These are phyloP conservation scores for Microcos paniculata DNA, from an alignment of 345 rosid genomes.

Conservation along the genomic window DNA sequence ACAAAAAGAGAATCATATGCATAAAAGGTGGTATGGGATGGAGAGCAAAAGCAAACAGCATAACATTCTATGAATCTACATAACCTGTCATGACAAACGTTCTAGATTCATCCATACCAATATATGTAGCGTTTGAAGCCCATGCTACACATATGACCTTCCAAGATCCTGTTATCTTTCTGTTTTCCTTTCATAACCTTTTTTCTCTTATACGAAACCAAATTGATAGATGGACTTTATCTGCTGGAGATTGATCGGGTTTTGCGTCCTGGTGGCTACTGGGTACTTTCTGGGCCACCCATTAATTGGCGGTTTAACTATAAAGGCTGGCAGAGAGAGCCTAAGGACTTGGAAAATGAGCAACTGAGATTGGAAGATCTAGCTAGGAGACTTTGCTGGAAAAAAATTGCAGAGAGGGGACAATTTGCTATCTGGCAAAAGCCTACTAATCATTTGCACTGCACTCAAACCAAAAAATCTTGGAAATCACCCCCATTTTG, in stretches of 20 bases:
- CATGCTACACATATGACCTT: background rate
- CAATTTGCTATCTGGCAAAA: conserved; percentile 64
- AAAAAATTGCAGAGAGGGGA: conserved; percentile 54
- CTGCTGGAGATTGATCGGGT: conserved; percentile 72
- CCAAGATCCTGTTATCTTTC: background rate
- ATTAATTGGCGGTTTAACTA: conserved; percentile 44
- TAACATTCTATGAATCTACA: background rate
- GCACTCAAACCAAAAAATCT: conserved; percentile 38
- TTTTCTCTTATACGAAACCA: background rate
- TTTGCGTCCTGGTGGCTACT: conserved; percentile 67
- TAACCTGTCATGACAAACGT: background rate
- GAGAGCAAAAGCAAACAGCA: background rate
- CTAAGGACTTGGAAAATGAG: conserved; percentile 45
- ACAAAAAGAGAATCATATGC: background rate
- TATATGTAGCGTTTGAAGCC: background rate
- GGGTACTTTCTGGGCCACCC: conserved; percentile 75
- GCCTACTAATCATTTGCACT: conserved; percentile 57
- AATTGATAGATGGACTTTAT: conserved; percentile 57
- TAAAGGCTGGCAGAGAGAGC: conserved; percentile 45
- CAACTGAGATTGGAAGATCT: conserved; percentile 51
- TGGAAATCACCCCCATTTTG: conserved; percentile 44
- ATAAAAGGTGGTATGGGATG: background rate
- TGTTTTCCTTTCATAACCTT: background rate
- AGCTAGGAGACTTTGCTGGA: conserved; percentile 63
- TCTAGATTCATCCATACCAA: background rate